phyloP scores from a whole-genome alignment of 768 basidiomycete species.

The Phylloporus scabripes region DNA sequence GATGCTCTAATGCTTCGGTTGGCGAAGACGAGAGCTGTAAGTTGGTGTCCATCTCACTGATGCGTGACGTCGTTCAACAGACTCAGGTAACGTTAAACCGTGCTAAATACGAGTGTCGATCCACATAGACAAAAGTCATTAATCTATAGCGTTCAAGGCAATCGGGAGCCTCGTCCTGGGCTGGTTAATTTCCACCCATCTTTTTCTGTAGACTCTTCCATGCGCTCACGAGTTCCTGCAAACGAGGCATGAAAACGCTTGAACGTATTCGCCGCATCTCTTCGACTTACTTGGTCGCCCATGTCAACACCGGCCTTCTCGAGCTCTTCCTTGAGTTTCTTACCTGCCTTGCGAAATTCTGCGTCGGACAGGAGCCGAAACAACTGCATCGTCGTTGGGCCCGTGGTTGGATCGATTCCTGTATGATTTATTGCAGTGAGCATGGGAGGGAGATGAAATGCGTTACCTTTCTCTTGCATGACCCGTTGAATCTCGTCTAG shows the following conservation, averaged over 20 bases:
- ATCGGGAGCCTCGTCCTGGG: not conserved
- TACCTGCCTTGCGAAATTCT: conserved; percentile 47
- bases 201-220: conserved; percentile 33
- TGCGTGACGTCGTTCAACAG: not conserved
- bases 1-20: conserved; percentile 33
- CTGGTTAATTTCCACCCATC: conserved; percentile 13
- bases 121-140: not conserved
- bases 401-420: conserved; percentile 47
- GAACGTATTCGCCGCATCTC: not conserved
- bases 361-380: conserved; percentile 48
- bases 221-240: conserved; percentile 44
- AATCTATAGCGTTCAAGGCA: not conserved
- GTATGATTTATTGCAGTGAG: not conserved
- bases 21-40: conserved; percentile 10
- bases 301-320: conserved; percentile 58
- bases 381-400: conserved; percentile 49
- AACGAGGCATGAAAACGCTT: not conserved
- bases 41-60: conserved; percentile 7
- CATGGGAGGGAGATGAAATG: not conserved
- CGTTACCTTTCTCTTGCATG: conserved; percentile 45
- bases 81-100: not conserved
- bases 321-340: conserved; percentile 44
- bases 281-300: conserved; percentile 42
- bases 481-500: conserved; percentile 40
- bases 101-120: no score